These are phyloP conservation scores for Globisporangium heterothallicum DNA, from an alignment of 352 stramenopile species.

Conservation along the genomic window DNA sequence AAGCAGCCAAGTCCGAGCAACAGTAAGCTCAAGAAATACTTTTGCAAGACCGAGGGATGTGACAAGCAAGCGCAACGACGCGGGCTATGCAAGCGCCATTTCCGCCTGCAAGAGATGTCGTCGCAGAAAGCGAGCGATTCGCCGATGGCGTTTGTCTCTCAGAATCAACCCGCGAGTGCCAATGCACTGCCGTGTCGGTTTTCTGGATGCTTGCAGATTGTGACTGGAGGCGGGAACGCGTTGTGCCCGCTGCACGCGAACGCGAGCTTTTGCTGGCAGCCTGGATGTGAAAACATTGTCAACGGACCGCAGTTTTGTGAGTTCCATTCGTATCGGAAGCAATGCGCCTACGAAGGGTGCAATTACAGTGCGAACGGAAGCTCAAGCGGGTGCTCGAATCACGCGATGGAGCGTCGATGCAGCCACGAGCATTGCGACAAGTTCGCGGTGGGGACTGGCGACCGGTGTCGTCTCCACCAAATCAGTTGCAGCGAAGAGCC, in stretches of 20 bases:
- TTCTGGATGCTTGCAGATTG: constrained; percentile 29
- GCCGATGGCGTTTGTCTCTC: neutral
- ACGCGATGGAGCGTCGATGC: constrained; percentile 38
- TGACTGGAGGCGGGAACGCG: constrained; percentile 12
- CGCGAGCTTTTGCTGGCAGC: constrained; percentile 54
- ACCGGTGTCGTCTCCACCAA: constrained; percentile 42
- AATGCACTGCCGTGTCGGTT: constrained; percentile 29
- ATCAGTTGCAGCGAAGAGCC: constrained; percentile 43
- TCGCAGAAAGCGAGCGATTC: neutral
- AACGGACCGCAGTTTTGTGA: constrained; percentile 47
- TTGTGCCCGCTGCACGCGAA: constrained; percentile 48
- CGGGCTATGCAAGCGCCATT: constrained; percentile 61
- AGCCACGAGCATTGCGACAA: constrained; percentile 61
- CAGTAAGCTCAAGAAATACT: constrained; percentile 52
- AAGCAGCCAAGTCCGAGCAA: constrained; percentile 14
- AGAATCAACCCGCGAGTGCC: constrained; percentile 7
- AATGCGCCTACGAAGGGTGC: constrained; percentile 60
- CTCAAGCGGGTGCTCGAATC: constrained; percentile 38
- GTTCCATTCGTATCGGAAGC: constrained; percentile 38
- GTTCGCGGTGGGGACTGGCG: constrained; percentile 29
- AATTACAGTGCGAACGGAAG: constrained; percentile 25
- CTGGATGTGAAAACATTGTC: constrained; percentile 59
- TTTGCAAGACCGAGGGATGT: constrained; percentile 55
- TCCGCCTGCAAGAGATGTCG: constrained; percentile 31
- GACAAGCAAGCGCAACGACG: constrained; percentile 58